Conservation (phyloP, 1,139 yeast genomes). For the Geotrichum klebahnii region DNA sequence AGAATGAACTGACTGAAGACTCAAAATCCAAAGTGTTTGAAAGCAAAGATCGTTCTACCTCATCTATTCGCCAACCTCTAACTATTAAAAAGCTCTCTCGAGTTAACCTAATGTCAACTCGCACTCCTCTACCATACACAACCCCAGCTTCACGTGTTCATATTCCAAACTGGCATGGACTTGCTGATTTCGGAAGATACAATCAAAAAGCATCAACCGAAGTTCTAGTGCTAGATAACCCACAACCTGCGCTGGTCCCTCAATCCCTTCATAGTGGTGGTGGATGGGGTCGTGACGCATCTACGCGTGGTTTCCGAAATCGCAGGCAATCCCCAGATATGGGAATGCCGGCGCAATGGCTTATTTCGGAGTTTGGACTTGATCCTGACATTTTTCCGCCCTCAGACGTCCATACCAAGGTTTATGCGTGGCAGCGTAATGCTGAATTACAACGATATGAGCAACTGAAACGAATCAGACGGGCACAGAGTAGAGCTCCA, state of each 20-base stretch:
- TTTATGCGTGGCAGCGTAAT: neutral
- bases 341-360: neutral
- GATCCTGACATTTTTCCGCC: neutral
- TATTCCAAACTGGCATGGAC: neutral
- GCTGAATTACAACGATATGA: neutral
- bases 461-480: neutral
- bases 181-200: neutral
- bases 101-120: constrained; percentile 8
- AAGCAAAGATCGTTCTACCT: too few species aligned
- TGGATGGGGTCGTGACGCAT: neutral
- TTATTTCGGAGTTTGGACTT: neutral
- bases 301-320: neutral
- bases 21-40: neutral
- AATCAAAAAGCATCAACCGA: neutral
- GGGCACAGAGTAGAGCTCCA: neutral
- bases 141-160: constrained; percentile 7
- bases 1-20: neutral
- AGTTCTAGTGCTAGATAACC: neutral
- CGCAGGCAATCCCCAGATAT: neutral
- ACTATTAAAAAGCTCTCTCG: neutral
- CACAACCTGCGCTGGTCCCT: neutral
- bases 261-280: neutral
- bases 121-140: constrained; percentile 8
- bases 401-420: neutral
- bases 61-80: neutral